A percentile compares a stretch with the other conserved stretches of the same genome.
These are phyloP conservation scores for Xylariaceae sp. DNA, from an alignment of 2,329 filamentous ascomycete species.

Conservation along the genomic window DNA sequence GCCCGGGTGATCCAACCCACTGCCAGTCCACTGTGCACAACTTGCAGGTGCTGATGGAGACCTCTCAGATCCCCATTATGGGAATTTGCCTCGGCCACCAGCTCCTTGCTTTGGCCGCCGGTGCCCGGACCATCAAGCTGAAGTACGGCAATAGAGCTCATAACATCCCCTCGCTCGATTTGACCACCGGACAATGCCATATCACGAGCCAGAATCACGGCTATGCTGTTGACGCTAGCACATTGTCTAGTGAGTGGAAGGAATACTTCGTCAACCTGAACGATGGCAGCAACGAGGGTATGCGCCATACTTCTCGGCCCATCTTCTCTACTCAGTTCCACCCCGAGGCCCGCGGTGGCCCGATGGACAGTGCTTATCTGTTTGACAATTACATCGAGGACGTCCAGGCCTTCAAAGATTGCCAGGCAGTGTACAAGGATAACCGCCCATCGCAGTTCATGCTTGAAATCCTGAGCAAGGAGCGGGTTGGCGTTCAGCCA, in stretches of 20 bases:
- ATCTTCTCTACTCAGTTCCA: conserved; percentile 99
- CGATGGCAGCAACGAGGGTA: conserved; percentile 93
- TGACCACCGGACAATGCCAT: conserved; percentile 96
- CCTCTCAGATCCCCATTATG: conserved; percentile 90
- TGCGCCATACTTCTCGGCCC: conserved; percentile 94
- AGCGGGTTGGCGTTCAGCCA: conserved; percentile 88
- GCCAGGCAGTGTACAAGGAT: conserved; percentile 79
- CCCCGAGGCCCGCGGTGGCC: conserved; percentile 96
- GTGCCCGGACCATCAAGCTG: conserved; percentile 92
- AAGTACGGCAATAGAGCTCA: conserved; percentile 99
- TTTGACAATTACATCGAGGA: conserved; percentile 97
- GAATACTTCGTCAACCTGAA: conserved; percentile 99
- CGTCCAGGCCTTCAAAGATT: conserved; percentile 87
- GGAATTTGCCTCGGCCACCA: conserved; percentile 98
- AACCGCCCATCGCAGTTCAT: conserved; percentile 87
- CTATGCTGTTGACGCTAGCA: conserved; percentile 88
- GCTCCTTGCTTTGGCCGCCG: conserved; percentile 86
- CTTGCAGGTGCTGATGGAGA: conserved; percentile 87
- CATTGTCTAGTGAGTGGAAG: conserved; percentile 86
- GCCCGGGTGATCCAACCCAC: conserved; percentile 96
- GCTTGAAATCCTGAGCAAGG: conserved; percentile 89
- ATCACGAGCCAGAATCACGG: conserved; percentile 99
- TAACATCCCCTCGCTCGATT: conserved; percentile 94
- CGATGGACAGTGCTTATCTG: conserved; percentile 92
- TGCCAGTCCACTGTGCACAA: conserved; percentile 95